Percentiles rank a stretch among this genome's conserved stretches.
Evolutionary conservation across 345 rosid species (phyloP).

Genomic region (Nephelium lappaceum): DNA sequence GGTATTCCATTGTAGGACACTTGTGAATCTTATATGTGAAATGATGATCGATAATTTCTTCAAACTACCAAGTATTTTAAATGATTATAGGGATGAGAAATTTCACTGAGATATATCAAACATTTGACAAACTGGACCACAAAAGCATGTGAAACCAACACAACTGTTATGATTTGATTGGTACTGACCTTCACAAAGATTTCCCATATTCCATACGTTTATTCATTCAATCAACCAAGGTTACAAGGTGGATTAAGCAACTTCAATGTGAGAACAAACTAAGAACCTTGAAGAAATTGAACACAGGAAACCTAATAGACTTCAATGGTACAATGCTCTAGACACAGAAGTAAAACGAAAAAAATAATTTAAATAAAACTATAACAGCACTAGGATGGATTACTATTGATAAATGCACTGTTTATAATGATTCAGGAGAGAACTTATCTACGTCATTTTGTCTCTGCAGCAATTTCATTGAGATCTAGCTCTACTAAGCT

Average conservation of each 20-base stretch:
- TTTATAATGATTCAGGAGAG: slow-evolving; percentile 22
- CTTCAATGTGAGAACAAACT: neutral
- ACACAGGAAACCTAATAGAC: neutral
- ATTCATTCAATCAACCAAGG: slow-evolving; percentile 8
- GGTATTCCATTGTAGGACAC: neutral
- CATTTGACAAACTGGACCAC: neutral
- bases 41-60: neutral
- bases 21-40: slow-evolving; percentile 1
- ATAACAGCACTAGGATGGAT: neutral
- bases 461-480: slow-evolving; percentile 68
- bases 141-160: neutral
- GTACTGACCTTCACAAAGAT: slow-evolving; percentile 4
- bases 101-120: neutral
- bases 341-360: neutral
- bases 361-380: neutral
- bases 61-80: neutral
- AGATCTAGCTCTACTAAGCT: slow-evolving; percentile 73
- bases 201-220: neutral
- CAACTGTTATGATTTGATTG: neutral
- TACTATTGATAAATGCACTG: slow-evolving; percentile 12
- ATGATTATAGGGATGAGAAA: neutral
- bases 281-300: neutral
- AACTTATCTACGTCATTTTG: slow-evolving; percentile 32
- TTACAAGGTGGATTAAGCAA: neutral
- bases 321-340: neutral